Conservation (phyloP, 306 rosid genomes). For the Prunus salicina region DNA sequence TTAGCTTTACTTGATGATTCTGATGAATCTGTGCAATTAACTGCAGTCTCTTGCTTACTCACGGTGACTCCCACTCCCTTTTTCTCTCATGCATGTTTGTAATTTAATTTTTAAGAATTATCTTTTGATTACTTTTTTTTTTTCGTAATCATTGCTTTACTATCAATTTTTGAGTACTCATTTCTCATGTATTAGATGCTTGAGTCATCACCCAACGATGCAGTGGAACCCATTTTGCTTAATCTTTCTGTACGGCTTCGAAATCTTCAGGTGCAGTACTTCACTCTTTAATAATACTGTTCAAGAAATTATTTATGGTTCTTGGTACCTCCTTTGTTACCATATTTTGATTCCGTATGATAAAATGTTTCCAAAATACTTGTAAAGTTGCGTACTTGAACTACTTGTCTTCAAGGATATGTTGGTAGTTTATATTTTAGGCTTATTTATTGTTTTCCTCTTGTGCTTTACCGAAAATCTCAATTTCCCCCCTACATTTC, state of each 20-base stretch:
- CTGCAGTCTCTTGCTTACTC: conserved; percentile 89
- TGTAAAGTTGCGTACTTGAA: background rate
- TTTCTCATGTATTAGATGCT: conserved; percentile 54
- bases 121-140: background rate
- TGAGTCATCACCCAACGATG: conserved; percentile 75
- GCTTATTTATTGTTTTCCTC: no score
- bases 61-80: conserved; percentile 47
- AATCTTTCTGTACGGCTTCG: conserved; percentile 81
- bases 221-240: conserved; percentile 84
- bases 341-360: background rate
- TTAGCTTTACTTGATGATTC: conserved; percentile 89
- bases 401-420: background rate
- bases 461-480: no score
- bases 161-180: conserved; percentile 24
- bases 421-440: no score
- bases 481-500: no score
- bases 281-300: background rate
- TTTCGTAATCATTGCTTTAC: background rate
- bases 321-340: conserved; percentile 6
- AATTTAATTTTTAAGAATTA: background rate
- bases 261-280: conserved; percentile 73
- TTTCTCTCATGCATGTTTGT: conserved; percentile 3
- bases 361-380: background rate
- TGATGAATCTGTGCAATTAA: conserved; percentile 86
- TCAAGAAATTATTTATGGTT: background rate